Evolutionary conservation across 345 rosid genomes (phyloP).

Genomic region (Melaleuca alternifolia): DNA sequence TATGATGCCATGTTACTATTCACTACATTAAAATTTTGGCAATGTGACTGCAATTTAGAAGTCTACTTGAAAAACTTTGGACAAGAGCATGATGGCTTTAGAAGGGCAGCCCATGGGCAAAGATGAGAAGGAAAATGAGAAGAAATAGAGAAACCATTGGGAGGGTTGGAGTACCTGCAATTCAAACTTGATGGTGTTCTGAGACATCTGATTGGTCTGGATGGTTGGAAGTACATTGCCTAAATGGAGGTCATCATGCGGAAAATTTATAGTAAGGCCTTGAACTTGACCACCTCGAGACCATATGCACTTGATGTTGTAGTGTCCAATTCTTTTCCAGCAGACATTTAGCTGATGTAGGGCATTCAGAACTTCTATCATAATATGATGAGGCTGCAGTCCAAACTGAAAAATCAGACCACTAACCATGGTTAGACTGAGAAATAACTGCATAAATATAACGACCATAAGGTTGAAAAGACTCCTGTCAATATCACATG

Average conservation of each 20-base stretch:
- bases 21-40: background rate
- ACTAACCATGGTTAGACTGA: background rate
- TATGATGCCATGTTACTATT: background rate
- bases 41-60: background rate
- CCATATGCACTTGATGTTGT: constrained; percentile 97
- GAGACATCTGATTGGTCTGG: constrained; percentile 35
- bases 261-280: constrained; percentile 40
- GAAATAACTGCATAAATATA: background rate
- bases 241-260: constrained; percentile 34
- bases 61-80: background rate
- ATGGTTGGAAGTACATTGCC: constrained; percentile 13
- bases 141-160: background rate
- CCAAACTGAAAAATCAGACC: constrained; percentile 43
- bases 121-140: background rate
- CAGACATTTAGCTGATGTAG: constrained; percentile 72
- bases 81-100: background rate
- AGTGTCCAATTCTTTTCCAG: constrained; percentile 96
- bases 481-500: background rate
- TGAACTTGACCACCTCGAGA: constrained; percentile 48
- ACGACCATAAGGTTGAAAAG: background rate
- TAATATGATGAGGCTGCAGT: constrained; percentile 85
- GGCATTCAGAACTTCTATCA: constrained; percentile 81
- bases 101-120: background rate
- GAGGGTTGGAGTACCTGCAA: constrained; percentile 54
- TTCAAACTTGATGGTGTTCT: constrained; percentile 79